Conservation (phyloP, 139 green algal species). For the Microglena sp. region DNA sequence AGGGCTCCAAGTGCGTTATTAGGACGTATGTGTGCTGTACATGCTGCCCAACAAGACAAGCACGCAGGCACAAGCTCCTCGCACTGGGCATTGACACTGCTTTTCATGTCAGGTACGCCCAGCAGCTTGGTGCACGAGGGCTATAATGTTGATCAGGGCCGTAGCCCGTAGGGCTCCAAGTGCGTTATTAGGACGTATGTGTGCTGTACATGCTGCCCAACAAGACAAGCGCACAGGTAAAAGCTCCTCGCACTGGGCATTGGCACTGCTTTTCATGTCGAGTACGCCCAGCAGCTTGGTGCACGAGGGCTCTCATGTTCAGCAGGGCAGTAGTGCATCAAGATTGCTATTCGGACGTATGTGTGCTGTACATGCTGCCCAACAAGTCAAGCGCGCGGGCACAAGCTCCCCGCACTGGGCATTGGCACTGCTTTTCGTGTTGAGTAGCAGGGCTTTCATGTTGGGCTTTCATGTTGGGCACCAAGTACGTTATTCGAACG, state of each 20-base stretch:
- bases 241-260: not conserved
- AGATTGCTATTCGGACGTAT: constrained; percentile 35
- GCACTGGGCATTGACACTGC: too few species aligned
- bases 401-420: too few species aligned
- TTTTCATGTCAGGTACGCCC: too few species aligned
- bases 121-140: constrained; percentile 34
- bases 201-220: too few species aligned
- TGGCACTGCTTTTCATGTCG: too few species aligned
- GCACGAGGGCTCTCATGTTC: constrained; percentile 28
- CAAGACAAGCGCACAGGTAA: not conserved
- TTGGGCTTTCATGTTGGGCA: constrained; percentile 14
- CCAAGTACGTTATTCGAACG: constrained; percentile 35
- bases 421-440: too few species aligned
- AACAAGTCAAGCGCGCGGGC: too few species aligned
- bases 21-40: constrained; percentile 48
- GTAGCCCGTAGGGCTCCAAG: too few species aligned
- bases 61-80: too few species aligned
- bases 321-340: constrained; percentile 14
- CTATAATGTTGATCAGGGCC: too few species aligned
- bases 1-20: constrained; percentile 29
- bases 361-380: constrained; percentile 50
- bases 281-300: constrained; percentile 33
- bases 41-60: too few species aligned
- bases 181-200: too few species aligned
- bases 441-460: constrained; percentile 22